A percentile compares a stretch with the other conserved stretches of the same genome.
phyloP scores from a whole-genome alignment of 345 rosid genomes.

The Theobroma cacao region DNA sequence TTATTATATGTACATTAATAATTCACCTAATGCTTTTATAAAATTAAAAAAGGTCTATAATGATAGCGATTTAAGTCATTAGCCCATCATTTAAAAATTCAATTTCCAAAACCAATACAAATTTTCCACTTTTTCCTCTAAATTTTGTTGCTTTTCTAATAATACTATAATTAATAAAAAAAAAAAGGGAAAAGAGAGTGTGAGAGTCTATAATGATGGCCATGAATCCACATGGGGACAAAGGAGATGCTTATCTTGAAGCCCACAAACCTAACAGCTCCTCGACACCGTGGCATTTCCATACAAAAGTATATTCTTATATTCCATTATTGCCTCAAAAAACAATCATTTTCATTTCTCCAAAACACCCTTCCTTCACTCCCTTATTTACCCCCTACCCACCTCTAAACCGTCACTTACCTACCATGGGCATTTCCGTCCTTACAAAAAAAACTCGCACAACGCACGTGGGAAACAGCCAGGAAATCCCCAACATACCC shows the following conservation, averaged over 20 bases:
- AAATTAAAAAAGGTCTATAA: background rate
- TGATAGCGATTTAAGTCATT: background rate
- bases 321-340: background rate
- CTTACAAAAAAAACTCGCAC: background rate
- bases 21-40: no score
- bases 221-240: slow-evolving; percentile 36
- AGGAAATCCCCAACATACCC: slow-evolving; percentile 24
- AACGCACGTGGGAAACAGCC: slow-evolving; percentile 21
- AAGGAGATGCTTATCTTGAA: slow-evolving; percentile 33
- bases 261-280: slow-evolving; percentile 21
- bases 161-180: background rate
- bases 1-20: no score
- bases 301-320: slow-evolving; percentile 5
- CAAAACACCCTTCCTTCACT: background rate
- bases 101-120: background rate
- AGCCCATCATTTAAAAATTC: background rate
- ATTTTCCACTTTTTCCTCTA: background rate
- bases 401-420: slow-evolving; percentile 3
- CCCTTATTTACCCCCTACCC: background rate
- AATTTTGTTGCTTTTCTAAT: background rate
- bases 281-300: slow-evolving; percentile 30
- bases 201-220: slow-evolving; percentile 1
- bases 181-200: background rate
- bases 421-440: slow-evolving; percentile 28
- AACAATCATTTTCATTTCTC: background rate